Base-by-base conservation (phyloP, 352 stramenopile species). In the Pythium chondricola region DNA sequence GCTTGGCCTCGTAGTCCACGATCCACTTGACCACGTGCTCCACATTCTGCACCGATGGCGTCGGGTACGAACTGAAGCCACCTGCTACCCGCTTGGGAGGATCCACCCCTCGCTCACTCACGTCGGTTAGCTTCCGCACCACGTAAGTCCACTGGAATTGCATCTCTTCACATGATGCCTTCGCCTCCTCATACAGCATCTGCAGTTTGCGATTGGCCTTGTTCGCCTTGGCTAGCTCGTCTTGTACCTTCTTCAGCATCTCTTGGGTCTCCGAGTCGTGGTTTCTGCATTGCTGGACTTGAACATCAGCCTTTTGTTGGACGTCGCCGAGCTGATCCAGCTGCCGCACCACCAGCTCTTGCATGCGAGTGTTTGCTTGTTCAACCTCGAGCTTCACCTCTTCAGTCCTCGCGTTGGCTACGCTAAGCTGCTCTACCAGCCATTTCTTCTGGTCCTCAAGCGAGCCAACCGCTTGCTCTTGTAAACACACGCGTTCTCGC, bases 1-100 rank as follows among this genome's bases (percentile, higher is more conserved):
- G 43, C 51, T 60, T 69, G n/a, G 63, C 48, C 17, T 71, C 61
- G 44, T 69, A 76, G 50, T 73, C 53, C 18, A 73, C 53, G 30
- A 73, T 58, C 60, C 63, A 73, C 36, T 66, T 65, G 36, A 79
- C 62, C 30, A 79, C 63, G 2, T 67, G 56, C 41, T 56, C 53
- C 9, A 76, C 65, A 25, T 76, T 79, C 8, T 44, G 31, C 4
- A 41, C 24, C 16, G 59, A 65, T 1, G 69, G 63, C 14, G 25
- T 43, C 30, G 59, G 62, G 42, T 74, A 74, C 45, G 52, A 73
- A 3, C 38, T 56, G 43, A 60, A 79, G 18, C 68, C 68, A 18
- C 68, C 65, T 6, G 62, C 68, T 10, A 69, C 54, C 32, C 68
- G 68, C 33, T 49, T 42, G n/a, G 68, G 65, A 8, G 60, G 55